Conservation (phyloP, 75 land plant genomes). For the Sequoia sempervirens region DNA sequence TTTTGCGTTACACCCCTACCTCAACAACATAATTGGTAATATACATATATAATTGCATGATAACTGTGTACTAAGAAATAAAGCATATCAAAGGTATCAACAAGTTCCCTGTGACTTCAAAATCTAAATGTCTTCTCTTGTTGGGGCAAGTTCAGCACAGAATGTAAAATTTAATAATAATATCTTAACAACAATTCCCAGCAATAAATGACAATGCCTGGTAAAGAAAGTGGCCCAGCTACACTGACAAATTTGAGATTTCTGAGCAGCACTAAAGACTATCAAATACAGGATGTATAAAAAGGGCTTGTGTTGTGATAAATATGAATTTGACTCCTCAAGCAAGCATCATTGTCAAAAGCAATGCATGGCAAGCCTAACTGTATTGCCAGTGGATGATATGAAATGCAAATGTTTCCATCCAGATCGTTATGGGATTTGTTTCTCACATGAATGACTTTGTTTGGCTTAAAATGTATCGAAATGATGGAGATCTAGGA, state of each 20-base stretch:
- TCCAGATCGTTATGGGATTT: background rate
- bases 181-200: background rate
- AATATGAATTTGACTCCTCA: background rate
- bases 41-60: background rate
- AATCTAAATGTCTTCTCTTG: background rate
- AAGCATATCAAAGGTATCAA: background rate
- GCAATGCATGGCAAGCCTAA: background rate
- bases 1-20: background rate
- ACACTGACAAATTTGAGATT: background rate
- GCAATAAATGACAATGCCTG: background rate
- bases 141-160: background rate
- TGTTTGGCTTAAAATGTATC: background rate
- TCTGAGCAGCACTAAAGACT: background rate
- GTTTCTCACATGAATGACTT: background rate
- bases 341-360: background rate
- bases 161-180: background rate
- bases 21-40: background rate
- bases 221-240: background rate
- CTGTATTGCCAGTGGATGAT: background rate
- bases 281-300: background rate
- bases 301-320: background rate
- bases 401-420: background rate
- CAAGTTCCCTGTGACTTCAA: background rate
- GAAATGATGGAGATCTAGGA: background rate
- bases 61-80: background rate